Evolutionary conservation across 805 yeast genomes (phyloP), one percentile per base, ranked within the genome.

Genomic region (Yamadazyma endophytica): DNA sequence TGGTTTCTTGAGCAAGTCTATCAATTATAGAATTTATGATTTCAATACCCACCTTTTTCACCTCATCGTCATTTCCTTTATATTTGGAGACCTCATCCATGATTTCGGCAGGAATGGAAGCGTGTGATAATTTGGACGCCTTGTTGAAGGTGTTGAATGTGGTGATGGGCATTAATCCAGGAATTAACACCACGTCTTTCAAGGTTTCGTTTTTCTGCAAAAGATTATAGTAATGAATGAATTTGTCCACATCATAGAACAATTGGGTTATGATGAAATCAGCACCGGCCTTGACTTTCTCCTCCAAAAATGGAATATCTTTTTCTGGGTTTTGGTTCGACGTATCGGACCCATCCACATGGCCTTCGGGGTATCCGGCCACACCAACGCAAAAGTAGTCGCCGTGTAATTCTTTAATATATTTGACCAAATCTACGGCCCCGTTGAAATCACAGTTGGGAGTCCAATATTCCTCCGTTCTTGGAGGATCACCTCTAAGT

Each of bases 341-440:
- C 27, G 61, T 69, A 44, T 80, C 85, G 1, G 87, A 70, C 9
- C 94, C 90, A 45, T 89, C 96, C 21, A 86, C 88, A 58, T 90
- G 97, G 13, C 98, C 98, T 54, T 90, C 98, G 6, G 98, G 96
- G 56, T 90, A 90, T 1, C 94, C 97, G 2, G 98, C 98, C 11
- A 90, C 98, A 38, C 98, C 98, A 33, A 90, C 68, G 52, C 96
- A 84, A 60, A 90, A 90, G 46, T 79, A 82, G 50, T 84, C 84
- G 3, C 86, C 92, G 52, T 89, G 68, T 28, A 75, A 55, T 32
- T 67, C 43, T 44, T 74, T 77, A 44, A 92, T 89, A 54, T 90
- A 89, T 43, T 63, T 72, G 8, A 92, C 95, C 38, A 92, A 71
- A 54, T 92, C 98, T 1, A 76, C 82, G 1, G 98, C 97, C 51